These are phyloP conservation scores for Tuber borchii DNA, from an alignment of 495 filamentous ascomycete species.

Conservation along the genomic window DNA sequence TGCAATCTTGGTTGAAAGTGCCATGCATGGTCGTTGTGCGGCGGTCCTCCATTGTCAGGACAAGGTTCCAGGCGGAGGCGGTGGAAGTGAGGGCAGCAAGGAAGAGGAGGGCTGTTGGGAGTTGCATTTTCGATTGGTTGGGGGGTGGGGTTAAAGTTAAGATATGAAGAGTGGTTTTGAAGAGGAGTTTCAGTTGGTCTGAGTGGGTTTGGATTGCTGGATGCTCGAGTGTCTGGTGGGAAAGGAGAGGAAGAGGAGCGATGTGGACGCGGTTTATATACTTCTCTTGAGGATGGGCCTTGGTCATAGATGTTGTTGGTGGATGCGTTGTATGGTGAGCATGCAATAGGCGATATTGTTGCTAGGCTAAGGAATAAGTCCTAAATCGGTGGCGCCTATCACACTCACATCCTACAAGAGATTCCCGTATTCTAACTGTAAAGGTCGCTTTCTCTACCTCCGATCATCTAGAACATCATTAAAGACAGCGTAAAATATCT, in stretches of 20 bases:
- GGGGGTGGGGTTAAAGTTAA: neutral
- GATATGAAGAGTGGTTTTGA: neutral
- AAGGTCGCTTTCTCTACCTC: neutral
- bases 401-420: neutral
- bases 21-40: neutral
- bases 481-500: neutral
- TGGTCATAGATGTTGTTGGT: neutral
- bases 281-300: neutral
- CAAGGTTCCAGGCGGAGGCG: neutral
- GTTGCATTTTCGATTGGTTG: neutral
- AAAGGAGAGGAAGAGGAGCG: neutral
- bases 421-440: neutral
- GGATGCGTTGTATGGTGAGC: neutral
- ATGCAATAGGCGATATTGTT: neutral
- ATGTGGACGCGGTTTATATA: neutral
- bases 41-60: neutral
- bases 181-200: neutral
- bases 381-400: neutral
- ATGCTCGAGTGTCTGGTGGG: neutral
- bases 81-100: neutral
- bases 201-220: neutral
- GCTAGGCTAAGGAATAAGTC: neutral
- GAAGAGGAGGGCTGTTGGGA: neutral
- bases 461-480: neutral
- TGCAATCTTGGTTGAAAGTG: neutral